Evolutionary conservation across 257 asterid species (phyloP).

Genomic region (Capsicum pubescens): DNA sequence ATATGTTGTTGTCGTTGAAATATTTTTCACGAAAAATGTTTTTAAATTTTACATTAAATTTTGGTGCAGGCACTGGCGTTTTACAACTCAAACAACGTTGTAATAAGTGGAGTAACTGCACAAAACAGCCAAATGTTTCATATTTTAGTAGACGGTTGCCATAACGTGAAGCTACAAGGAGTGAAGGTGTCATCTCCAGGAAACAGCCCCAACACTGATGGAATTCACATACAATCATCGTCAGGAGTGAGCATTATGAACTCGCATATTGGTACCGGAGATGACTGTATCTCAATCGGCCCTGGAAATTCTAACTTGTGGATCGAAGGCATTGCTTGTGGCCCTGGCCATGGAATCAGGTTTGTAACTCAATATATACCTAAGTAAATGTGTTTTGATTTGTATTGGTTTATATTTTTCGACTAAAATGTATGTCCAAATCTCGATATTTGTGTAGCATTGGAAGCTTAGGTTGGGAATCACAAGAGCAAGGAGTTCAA

Average conservation of each 20-base stretch:
- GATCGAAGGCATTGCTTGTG: conserved; percentile 39
- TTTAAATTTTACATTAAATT: neutral
- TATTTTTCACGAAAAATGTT: neutral
- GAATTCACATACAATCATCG: conserved; percentile 46
- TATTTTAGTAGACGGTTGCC: conserved; percentile 39
- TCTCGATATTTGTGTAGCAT: conserved; percentile 11
- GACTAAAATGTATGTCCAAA: neutral
- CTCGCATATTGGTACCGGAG: conserved; percentile 42
- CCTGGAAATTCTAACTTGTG: conserved; percentile 39
- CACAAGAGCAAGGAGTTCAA: conserved; percentile 31
- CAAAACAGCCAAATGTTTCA: conserved; percentile 43
- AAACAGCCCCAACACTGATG: conserved; percentile 46
- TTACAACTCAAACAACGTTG: conserved; percentile 38
- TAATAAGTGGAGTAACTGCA: conserved; percentile 33
- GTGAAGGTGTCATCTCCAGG: conserved; percentile 35
- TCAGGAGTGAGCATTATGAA: conserved; percentile 34
- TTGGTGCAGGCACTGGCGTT: conserved; percentile 41
- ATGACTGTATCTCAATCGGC: conserved; percentile 45
- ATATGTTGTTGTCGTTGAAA: no score
- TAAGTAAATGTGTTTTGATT: neutral
- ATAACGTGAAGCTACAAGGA: conserved; percentile 34
- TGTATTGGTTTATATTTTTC: neutral
- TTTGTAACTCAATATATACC: neutral
- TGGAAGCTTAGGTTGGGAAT: conserved; percentile 34
- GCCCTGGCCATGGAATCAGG: conserved; percentile 52